Conservation (phyloP, 2,329 filamentous ascomycete genomes). For the Neofusicoccum parvum region DNA sequence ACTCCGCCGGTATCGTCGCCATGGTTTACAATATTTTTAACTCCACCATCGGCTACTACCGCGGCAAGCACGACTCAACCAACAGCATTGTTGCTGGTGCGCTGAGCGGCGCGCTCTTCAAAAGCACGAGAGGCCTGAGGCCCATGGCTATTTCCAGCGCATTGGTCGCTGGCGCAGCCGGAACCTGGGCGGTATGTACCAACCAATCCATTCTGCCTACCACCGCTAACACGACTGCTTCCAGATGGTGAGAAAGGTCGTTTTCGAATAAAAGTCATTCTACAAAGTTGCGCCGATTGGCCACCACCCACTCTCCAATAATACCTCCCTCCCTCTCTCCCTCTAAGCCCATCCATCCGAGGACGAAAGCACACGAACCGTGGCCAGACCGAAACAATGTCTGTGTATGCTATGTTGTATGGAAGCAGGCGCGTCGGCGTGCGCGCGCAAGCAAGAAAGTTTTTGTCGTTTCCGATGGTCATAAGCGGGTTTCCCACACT, state of each 20-base stretch:
- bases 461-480: background rate
- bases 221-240: slow-evolving; percentile 2
- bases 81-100: slow-evolving; percentile 87
- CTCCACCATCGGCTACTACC: slow-evolving; percentile 42
- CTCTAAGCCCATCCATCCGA: background rate
- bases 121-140: slow-evolving; percentile 85
- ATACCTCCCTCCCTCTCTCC: background rate
- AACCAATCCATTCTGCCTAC: background rate
- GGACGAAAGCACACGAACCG: slow-evolving; percentile 1
- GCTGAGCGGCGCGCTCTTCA: slow-evolving; percentile 91
- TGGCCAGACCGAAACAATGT: slow-evolving; percentile 1
- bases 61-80: slow-evolving; percentile 65
- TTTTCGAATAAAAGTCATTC: slow-evolving; percentile 11
- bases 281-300: background rate
- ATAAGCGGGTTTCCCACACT: background rate
- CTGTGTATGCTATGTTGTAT: slow-evolving; percentile 12
- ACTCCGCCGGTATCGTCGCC: slow-evolving; percentile 92
- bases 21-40: slow-evolving; percentile 84
- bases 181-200: slow-evolving; percentile 79
- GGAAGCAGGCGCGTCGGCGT: background rate
- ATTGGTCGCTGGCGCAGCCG: slow-evolving; percentile 83
- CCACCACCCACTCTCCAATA: background rate
- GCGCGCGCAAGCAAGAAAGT: background rate
- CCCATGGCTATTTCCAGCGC: slow-evolving; percentile 95
- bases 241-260: slow-evolving; percentile 16